These are phyloP conservation scores for Rhizomucor pusillus DNA, from an alignment of 371 early-diverging fungal species.

Conservation along the genomic window DNA sequence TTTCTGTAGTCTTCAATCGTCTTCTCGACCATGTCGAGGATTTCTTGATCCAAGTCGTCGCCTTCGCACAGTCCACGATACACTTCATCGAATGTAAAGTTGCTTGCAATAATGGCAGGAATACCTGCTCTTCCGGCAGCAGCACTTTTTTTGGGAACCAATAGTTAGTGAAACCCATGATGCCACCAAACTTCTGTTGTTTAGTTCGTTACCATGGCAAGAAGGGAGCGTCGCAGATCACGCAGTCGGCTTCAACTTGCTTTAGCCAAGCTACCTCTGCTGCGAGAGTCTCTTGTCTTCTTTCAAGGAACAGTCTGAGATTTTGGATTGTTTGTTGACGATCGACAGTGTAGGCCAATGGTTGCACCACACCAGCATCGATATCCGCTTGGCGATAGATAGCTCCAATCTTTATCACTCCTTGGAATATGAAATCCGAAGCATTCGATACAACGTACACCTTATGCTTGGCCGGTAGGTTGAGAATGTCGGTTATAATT, in stretches of 20 bases:
- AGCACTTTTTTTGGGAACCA: conserved; percentile 32
- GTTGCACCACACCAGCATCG: conserved; percentile 72
- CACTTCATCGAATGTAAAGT: conserved; percentile 79
- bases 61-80: conserved; percentile 61
- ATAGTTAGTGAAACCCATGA: too few species aligned
- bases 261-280: conserved; percentile 56
- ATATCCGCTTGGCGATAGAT: conserved; percentile 58
- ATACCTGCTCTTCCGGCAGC: conserved; percentile 58
- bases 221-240: conserved; percentile 70
- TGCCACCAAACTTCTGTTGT: not conserved
- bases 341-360: conserved; percentile 72
- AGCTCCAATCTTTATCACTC: conserved; percentile 56
- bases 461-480: conserved; percentile 51
- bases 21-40: conserved; percentile 41
- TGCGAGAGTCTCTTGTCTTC: conserved; percentile 43
- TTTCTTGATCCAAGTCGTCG: conserved; percentile 52
- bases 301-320: conserved; percentile 43
- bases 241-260: conserved; percentile 58
- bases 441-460: conserved; percentile 69
- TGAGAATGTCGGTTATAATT: conserved; percentile 57
- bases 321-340: conserved; percentile 52
- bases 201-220: conserved; percentile 54
- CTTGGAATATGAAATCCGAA: conserved; percentile 63
- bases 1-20: conserved; percentile 57
- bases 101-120: conserved; percentile 69